Base-by-base conservation (phyloP, 345 rosid genomes). In the Cochlearia excelsa region DNA sequence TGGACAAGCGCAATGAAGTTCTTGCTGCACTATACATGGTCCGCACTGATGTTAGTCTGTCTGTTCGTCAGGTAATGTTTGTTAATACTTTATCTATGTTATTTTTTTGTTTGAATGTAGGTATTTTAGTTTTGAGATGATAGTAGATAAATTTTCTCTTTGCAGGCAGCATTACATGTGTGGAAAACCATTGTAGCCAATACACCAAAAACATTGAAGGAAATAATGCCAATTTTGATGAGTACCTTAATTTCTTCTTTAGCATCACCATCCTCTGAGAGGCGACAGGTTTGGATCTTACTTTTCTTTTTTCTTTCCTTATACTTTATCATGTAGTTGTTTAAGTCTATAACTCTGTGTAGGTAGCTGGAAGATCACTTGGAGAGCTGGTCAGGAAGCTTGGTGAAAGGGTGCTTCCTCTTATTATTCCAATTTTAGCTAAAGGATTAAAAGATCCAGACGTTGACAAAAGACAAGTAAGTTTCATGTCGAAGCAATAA, bases 331-430 rank as follows among this genome's bases (percentile, higher is more conserved):
- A 43, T 57, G 54, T 27, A 33, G 44, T 3, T 63, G 46, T 38
- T 23, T 46, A 57, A 52, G 59, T 54, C 29, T 46, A 31, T 41
- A 31, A 44, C 44, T 16, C 47, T 51, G 29, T 74, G 34, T 58
- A 93, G 99, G 95, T 82, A 72, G 97, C 99, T 63, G 99, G 83
- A 57, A 78, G 99, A 63, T 64, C 99, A 46, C 74, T 93, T 68
- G 99, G 99, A 74, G 99, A 93, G 79, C 90, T 93, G 67, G 99
- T 93, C 38, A 78, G 94, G 78, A 93, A 93, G 80, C 99, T 93
- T 70, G 99, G 99, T 68, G 99, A 93, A 75, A 89, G 96, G 87
- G 99, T 93, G 55, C 99, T 93, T 79, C 99, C 99, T 66, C 71
- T 80, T 74, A 93, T 93, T 34, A 89, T 93, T 62, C 97, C 99